Conservation (phyloP, 345 rosid genomes). For the Euphorbia lathyris region DNA sequence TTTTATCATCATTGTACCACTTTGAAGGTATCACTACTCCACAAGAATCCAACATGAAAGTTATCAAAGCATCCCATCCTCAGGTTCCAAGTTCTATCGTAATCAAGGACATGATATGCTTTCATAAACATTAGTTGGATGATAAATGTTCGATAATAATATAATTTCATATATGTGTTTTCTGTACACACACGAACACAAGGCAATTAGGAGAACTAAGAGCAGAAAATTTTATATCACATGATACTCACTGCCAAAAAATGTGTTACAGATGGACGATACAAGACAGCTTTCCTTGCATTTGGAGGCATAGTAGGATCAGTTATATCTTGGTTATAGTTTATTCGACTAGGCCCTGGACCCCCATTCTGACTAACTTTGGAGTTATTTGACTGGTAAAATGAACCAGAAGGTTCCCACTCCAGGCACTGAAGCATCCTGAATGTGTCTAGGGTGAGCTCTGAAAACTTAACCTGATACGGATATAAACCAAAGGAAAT, state of each 20-base stretch:
- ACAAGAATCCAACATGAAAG: not conserved
- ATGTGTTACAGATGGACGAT: conserved; percentile 85
- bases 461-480: conserved; percentile 86
- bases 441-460: conserved; percentile 86
- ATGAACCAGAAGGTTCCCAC: conserved; percentile 97
- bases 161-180: not conserved
- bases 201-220: not conserved
- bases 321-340: conserved; percentile 58
- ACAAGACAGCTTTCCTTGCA: conserved; percentile 80
- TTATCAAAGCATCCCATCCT: not conserved
- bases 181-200: not conserved
- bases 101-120: not conserved
- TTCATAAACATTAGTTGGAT: not conserved
- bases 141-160: not conserved
- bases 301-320: conserved; percentile 93
- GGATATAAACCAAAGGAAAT: conserved; percentile 12
- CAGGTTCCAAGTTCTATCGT: not conserved
- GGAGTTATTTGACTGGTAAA: conserved; percentile 54
- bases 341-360: conserved; percentile 51
- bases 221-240: conserved; percentile 5
- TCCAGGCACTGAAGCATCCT: conserved; percentile 98
- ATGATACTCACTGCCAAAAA: conserved; percentile 74
- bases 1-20: not conserved
- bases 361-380: conserved; percentile 58
- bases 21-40: not conserved